These are phyloP conservation scores for Erysiphe pulchra DNA, from an alignment of 2,329 filamentous ascomycete species.

Conservation along the genomic window DNA sequence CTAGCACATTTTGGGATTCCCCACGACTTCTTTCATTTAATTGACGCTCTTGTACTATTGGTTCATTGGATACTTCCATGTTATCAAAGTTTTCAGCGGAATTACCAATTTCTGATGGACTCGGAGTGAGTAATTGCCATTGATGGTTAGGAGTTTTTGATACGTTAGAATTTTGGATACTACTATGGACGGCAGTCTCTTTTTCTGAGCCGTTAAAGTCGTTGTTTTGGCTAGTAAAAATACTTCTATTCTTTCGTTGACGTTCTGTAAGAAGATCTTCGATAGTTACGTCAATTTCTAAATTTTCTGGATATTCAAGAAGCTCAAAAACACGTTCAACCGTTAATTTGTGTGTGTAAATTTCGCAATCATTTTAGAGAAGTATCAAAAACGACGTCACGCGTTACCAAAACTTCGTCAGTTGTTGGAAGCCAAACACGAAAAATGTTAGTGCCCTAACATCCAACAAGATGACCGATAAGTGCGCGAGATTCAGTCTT, in stretches of 20 bases:
- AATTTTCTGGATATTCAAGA: not conserved
- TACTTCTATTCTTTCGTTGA: not conserved
- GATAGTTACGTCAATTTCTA: not conserved
- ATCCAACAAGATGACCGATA: not conserved
- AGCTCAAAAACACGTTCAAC: not conserved
- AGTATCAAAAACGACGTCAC: not conserved
- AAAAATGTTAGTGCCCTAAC: not conserved
- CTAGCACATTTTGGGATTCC: not conserved
- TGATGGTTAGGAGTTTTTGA: not conserved
- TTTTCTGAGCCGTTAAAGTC: not conserved
- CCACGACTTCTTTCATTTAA: not conserved
- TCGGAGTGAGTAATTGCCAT: not conserved
- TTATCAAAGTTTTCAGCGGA: not conserved
- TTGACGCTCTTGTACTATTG: not conserved
- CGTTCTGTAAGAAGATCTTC: not conserved
- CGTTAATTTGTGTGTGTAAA: not conserved
- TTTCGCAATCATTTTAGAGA: not conserved
- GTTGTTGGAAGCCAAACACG: not conserved
- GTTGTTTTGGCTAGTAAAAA: not conserved
- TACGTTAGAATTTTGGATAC: not conserved
- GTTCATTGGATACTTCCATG: not conserved
- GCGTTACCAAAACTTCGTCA: not conserved
- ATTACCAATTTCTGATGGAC: not conserved
- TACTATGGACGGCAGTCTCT: not conserved
- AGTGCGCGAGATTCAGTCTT: not conserved